These are phyloP conservation scores for Hymenoscyphus scutula DNA, from an alignment of 2,329 filamentous ascomycete species.

Conservation along the genomic window DNA sequence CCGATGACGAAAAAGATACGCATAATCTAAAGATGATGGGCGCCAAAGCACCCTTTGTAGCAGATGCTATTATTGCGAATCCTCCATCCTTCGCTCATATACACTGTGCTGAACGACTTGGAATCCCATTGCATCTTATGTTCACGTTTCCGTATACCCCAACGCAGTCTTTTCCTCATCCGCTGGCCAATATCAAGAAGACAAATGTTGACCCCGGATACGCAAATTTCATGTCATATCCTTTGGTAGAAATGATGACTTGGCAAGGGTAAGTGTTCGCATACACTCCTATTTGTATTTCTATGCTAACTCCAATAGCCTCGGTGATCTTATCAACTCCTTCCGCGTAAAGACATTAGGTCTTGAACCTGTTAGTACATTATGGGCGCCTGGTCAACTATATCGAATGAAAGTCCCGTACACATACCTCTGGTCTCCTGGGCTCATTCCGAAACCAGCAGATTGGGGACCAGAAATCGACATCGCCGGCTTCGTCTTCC, in stretches of 20 bases:
- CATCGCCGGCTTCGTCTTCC: conserved; percentile 75
- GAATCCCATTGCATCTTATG: conserved; percentile 79
- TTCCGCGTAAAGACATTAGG: conserved; percentile 68
- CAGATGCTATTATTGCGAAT: conserved; percentile 82
- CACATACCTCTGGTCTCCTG: conserved; percentile 70
- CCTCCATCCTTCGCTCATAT: conserved; percentile 76
- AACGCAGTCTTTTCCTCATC: conserved; percentile 68
- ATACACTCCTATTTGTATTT: conserved; percentile 1
- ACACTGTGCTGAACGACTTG: conserved; percentile 75
- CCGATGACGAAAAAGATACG: conserved; percentile 63
- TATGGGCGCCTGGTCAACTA: conserved; percentile 74
- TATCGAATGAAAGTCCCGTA: conserved; percentile 73
- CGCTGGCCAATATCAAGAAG: conserved; percentile 71
- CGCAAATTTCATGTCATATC: conserved; percentile 78
- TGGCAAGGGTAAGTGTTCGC: conserved; percentile 67
- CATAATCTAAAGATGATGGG: conserved; percentile 65
- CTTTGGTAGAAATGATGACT: conserved; percentile 79
- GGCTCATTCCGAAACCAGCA: conserved; percentile 62
- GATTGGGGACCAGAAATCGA: conserved; percentile 71
- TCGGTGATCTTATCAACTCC: conserved; percentile 74
- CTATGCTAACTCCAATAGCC: conserved; percentile 33
- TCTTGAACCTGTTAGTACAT: conserved; percentile 69
- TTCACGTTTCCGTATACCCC: conserved; percentile 84
- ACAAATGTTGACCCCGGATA: conserved; percentile 70
- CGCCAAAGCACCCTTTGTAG: conserved; percentile 59